These are phyloP conservation scores for Leishmania tarentolae DNA, from an alignment of 208 protist genomes.

Conservation along the genomic window DNA sequence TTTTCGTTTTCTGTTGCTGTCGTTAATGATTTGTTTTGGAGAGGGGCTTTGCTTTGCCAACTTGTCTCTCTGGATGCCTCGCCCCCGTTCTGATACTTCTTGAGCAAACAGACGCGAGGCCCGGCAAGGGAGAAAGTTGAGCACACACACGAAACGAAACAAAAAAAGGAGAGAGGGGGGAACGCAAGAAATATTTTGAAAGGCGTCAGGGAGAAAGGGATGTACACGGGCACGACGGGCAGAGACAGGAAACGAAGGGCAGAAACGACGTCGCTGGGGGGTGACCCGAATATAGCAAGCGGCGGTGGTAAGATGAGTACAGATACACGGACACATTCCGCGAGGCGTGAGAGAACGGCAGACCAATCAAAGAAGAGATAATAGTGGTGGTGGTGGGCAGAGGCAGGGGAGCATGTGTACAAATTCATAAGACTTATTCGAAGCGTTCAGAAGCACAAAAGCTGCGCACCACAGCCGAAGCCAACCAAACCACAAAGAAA, in stretches of 20 bases:
- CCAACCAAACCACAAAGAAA: not conserved
- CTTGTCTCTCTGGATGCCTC: not conserved
- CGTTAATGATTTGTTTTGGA: too few species aligned
- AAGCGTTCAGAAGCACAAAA: not conserved
- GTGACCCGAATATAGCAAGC: not conserved
- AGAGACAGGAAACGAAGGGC: not conserved
- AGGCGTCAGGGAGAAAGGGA: not conserved
- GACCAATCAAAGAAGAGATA: not conserved
- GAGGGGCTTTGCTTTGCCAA: not conserved
- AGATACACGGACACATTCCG: not conserved
- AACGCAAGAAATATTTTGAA: too few species aligned
- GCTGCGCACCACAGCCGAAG: not conserved
- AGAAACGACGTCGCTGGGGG: not conserved
- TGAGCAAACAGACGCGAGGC: not conserved
- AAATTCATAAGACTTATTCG: not conserved
- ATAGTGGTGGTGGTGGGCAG: not conserved
- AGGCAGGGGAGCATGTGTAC: not conserved
- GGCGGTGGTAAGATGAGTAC: not conserved
- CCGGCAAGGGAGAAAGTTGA: not conserved
- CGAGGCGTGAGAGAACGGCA: not conserved
- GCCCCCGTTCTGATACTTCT: not conserved
- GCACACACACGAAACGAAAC: not conserved
- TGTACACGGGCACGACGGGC: not conserved
- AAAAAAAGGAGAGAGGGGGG: not conserved
- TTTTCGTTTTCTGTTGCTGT: too few species aligned